These are phyloP conservation scores for Aspergillus bertholletiae DNA, from an alignment of 495 filamentous ascomycete species.

Conservation along the genomic window DNA sequence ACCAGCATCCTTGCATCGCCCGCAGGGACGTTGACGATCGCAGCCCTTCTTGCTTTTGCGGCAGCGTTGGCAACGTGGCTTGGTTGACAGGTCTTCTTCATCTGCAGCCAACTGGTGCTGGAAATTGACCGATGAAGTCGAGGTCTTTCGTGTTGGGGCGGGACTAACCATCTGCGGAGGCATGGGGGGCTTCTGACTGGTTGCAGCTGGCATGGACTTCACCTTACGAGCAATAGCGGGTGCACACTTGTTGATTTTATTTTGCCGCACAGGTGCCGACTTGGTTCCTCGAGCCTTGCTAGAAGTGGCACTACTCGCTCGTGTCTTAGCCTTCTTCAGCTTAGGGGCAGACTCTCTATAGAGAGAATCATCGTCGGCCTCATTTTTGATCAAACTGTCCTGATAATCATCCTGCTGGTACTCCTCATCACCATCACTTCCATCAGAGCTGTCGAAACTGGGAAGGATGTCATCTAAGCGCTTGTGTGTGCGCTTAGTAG, in stretches of 20 bases:
- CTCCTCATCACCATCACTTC: slow-evolving; percentile 56
- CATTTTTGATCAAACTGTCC: slow-evolving; percentile 52
- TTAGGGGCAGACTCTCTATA: slow-evolving; percentile 41
- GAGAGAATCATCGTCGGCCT: slow-evolving; percentile 44
- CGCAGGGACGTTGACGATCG: slow-evolving; percentile 91
- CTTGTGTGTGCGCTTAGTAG: slow-evolving; percentile 52
- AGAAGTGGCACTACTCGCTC: slow-evolving; percentile 24
- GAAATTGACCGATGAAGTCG: slow-evolving; percentile 63
- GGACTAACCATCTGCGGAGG: slow-evolving; percentile 58
- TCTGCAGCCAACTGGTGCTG: slow-evolving; percentile 72
- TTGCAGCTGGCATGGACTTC: slow-evolving; percentile 46
- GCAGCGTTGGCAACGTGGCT: slow-evolving; percentile 96
- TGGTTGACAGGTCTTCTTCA: slow-evolving; percentile 85
- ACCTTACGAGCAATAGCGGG: slow-evolving; percentile 47
- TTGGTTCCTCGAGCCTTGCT: slow-evolving; percentile 35
- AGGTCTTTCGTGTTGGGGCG: slow-evolving; percentile 73
- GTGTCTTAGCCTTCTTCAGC: slow-evolving; percentile 44
- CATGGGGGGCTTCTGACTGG: slow-evolving; percentile 53
- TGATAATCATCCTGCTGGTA: slow-evolving; percentile 57
- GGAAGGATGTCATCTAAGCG: slow-evolving; percentile 59
- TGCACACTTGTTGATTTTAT: slow-evolving; percentile 45
- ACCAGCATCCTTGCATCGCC: slow-evolving; percentile 92
- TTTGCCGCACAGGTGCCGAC: slow-evolving; percentile 34
- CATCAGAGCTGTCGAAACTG: slow-evolving; percentile 67
- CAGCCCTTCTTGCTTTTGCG: slow-evolving; percentile 99